These are phyloP conservation scores for Entoloma clypeatum DNA, from an alignment of 1,284 basidiomycete species.

Conservation along the genomic window DNA sequence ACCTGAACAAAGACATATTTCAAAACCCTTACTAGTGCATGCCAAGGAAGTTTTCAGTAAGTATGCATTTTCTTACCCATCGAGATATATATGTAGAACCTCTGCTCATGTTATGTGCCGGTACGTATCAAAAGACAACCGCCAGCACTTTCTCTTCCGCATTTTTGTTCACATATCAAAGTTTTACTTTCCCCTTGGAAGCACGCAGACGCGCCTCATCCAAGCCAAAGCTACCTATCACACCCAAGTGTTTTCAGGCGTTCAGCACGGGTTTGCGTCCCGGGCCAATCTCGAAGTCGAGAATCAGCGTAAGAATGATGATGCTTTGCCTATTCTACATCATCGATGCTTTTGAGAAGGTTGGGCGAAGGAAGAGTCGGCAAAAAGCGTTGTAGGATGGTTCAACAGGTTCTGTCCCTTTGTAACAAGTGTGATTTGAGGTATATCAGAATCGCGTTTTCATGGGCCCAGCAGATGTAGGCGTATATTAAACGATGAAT, in stretches of 20 bases:
- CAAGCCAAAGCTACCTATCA: slow-evolving; percentile 41
- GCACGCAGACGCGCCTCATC: slow-evolving; percentile 41
- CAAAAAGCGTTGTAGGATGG: slow-evolving; percentile 43
- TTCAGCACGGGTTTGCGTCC: slow-evolving; percentile 43
- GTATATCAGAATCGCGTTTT: no score
- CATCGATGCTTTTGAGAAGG: slow-evolving; percentile 28
- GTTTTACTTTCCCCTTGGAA: slow-evolving; percentile 40
- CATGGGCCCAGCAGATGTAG: no score
- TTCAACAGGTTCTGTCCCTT: slow-evolving; percentile 43
- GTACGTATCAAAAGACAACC: slow-evolving; percentile 23
- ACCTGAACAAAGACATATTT: slow-evolving; percentile 44
- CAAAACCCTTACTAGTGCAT: no score
- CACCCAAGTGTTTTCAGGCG: slow-evolving; percentile 48
- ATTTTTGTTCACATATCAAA: slow-evolving; percentile 36
- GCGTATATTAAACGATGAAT: no score
- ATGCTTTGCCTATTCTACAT: background rate
- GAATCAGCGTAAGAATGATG: slow-evolving; percentile 37
- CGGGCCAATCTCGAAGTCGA: slow-evolving; percentile 36
- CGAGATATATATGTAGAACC: no score
- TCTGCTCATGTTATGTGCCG: slow-evolving; percentile 49
- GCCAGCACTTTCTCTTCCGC: background rate
- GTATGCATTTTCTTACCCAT: slow-evolving; percentile 19
- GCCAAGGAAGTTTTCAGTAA: slow-evolving; percentile 45
- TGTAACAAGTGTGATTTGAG: no score
- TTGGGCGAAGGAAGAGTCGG: slow-evolving; percentile 61